Evolutionary conservation across 139 green algal genomes (phyloP), one percentile per base, ranked within the genome.

Genomic region (Coccomyxa sp.): DNA sequence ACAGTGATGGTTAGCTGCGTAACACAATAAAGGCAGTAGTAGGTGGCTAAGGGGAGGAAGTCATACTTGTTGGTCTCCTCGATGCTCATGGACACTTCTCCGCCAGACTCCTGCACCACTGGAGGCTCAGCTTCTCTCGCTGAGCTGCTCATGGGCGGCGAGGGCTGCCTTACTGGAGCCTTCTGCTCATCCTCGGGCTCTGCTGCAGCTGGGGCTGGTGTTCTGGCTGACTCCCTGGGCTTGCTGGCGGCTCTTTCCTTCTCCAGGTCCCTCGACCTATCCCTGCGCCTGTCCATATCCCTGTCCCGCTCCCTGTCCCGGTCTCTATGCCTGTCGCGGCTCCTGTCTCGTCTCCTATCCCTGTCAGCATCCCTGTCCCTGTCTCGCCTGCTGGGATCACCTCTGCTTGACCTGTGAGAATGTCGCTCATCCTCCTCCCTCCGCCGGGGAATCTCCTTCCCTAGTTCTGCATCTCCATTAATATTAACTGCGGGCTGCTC

Each of bases 1-100:
- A n/a, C n/a, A n/a, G n/a, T n/a, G n/a, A n/a, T n/a, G n/a, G n/a
- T n/a, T n/a, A n/a, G n/a, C n/a, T n/a, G n/a, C n/a, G n/a, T n/a
- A n/a, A 71, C 64, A 12, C 8, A 71, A 12, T 12, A 22, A 36
- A 71, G 64, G 16, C 64, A 37, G 14, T 22, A 39, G 68, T 39
- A 10, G 31, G 24, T 37, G 24, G 31, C 31, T 39, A 6, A 72
- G 68, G 34, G 68, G 24, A 6, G 16, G 29, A 37, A 27, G 39
- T 34, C 73, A 44, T 34, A 93, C 91, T 82, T 93, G 87, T 96
- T 96, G 4, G 92, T 95, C 79, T 96, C 92, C 39, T 95, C 90
- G 31, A 95, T 88, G 37, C 80, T 89, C 79, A 96, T 82, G 18
- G 80, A 83, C 6, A 92, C 75, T 71, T 94, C 91, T 7, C 82